Evolutionary conservation across 208 protist species (phyloP).

Genomic region (Porcisia hertigi): DNA sequence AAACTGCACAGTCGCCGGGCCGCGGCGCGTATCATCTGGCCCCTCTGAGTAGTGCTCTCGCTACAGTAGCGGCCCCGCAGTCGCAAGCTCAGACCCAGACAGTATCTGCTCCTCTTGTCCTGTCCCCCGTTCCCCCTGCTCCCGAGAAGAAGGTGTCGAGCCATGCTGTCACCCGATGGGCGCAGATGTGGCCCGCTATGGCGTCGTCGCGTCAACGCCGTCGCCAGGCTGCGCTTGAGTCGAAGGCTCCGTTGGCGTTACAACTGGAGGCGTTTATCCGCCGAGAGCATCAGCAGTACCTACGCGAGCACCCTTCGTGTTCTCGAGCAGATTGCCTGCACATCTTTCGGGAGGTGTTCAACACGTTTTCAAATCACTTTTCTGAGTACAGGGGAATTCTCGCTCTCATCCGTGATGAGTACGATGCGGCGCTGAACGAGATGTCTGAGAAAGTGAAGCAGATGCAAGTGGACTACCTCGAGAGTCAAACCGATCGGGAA

Average conservation of each 20-base stretch:
- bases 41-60: conserved; percentile 10
- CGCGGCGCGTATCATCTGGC: conserved; percentile 24
- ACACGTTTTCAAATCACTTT: conserved; percentile 82
- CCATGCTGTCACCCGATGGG: not conserved
- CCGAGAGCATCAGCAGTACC: conserved; percentile 71
- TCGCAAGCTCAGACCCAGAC: conserved; percentile 6
- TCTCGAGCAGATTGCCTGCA: conserved; percentile 71
- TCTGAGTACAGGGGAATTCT: conserved; percentile 75
- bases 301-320: conserved; percentile 64
- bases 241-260: conserved; percentile 71
- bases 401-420: conserved; percentile 80
- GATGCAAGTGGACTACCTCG: conserved; percentile 60
- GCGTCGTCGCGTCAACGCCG: conserved; percentile 23
- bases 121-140: not conserved
- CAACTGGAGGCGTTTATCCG: conserved; percentile 87
- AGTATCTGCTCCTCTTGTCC: conserved; percentile 1
- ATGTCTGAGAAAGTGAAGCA: conserved; percentile 48
- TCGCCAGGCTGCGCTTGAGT: conserved; percentile 27
- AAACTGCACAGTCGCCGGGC: not conserved
- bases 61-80: conserved; percentile 14
- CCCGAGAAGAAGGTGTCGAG: conserved; percentile 15
- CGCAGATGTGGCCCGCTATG: conserved; percentile 33
- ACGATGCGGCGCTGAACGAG: conserved; percentile 74
- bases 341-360: conserved; percentile 84
- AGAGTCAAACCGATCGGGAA: conserved; percentile 71